A percentile compares a stretch with the other conserved stretches of the same genome.
These are phyloP conservation scores for Cladosporium velox DNA, from an alignment of 2,329 filamentous ascomycete species.

Conservation along the genomic window DNA sequence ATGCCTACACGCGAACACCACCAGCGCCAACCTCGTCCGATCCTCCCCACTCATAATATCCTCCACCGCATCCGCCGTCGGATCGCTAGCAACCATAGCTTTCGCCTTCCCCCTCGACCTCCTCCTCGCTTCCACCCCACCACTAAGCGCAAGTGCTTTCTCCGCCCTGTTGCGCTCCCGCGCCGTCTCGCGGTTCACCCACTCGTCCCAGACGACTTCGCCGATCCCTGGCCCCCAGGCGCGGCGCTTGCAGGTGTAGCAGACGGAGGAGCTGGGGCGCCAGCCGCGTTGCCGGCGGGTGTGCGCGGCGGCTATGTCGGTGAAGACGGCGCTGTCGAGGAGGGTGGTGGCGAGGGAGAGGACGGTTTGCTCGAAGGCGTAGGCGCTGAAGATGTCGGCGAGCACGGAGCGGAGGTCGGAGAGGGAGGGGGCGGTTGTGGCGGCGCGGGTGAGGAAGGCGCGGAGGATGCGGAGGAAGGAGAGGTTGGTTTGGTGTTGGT, in stretches of 20 bases:
- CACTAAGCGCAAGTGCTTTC: constrained; percentile 40
- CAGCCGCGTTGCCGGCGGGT: constrained; percentile 80
- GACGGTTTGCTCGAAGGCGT: constrained; percentile 91
- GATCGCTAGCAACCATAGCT: constrained; percentile 43
- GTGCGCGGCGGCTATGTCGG: constrained; percentile 74
- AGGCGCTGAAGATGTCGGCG: constrained; percentile 87
- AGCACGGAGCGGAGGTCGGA: constrained; percentile 84
- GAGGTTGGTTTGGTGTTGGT: constrained; percentile 45
- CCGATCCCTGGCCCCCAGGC: constrained; percentile 89
- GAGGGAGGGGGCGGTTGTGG: constrained; percentile 78
- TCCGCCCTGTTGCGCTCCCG: constrained; percentile 48
- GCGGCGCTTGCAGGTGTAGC: constrained; percentile 79
- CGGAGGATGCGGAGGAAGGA: constrained; percentile 88
- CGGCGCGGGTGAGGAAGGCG: constrained; percentile 82
- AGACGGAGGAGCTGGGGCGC: constrained; percentile 82
- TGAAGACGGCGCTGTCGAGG: constrained; percentile 84
- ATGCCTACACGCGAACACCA: constrained; percentile 70
- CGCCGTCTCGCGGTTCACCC: constrained; percentile 63
- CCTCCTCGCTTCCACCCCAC: constrained; percentile 39
- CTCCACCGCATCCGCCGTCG: constrained; percentile 37
- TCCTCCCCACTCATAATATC: constrained; percentile 42
- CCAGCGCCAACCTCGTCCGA: constrained; percentile 50
- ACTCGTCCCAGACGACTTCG: constrained; percentile 74
- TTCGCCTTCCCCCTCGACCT: constrained; percentile 58
- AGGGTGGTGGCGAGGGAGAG: constrained; percentile 81